Evolutionary conservation across 805 yeast species (phyloP).

Genomic region (Yarrowia divulgata): DNA sequence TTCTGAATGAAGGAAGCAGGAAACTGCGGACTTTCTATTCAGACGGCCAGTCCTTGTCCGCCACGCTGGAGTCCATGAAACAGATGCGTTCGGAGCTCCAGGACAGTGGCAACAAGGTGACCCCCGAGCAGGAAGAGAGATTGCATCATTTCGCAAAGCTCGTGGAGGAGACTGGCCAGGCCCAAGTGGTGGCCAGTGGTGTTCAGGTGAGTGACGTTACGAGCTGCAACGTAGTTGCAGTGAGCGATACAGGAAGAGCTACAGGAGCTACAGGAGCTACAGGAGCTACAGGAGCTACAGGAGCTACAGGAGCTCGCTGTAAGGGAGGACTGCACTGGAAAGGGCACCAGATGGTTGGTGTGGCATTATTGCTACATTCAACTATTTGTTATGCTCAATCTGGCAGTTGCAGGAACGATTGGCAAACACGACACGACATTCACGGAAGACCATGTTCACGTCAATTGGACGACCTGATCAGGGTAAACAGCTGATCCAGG

Average conservation of each 20-base stretch:
- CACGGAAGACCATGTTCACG: too few relatives aligned
- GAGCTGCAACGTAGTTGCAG: background rate
- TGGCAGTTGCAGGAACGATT: too few relatives aligned
- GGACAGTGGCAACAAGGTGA: conserved; percentile 12
- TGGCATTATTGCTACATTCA: too few relatives aligned
- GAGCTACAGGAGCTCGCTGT: too few relatives aligned
- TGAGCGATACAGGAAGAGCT: background rate
- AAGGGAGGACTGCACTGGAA: too few relatives aligned
- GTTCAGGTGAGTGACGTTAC: conserved; percentile 6
- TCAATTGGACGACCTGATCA: too few relatives aligned
- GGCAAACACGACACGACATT: too few relatives aligned
- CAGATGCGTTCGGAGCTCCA: conserved; percentile 9
- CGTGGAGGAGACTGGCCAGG: conserved; percentile 24
- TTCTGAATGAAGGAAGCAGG: conserved; percentile 14
- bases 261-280: background rate
- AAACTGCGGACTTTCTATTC: conserved; percentile 18
- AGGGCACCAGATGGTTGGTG: too few relatives aligned
- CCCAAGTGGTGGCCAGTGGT: conserved; percentile 7
- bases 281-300: background rate
- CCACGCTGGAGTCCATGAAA: conserved; percentile 12
- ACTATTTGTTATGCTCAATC: too few relatives aligned
- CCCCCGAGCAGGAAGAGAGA: conserved; percentile 23
- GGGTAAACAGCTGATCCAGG: too few relatives aligned
- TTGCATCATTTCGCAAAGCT: conserved; percentile 1
- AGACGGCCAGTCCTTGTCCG: conserved; percentile 32